These are phyloP conservation scores for Phtheirospermum japonicum DNA, from an alignment of 257 asterid genomes.

Conservation along the genomic window DNA sequence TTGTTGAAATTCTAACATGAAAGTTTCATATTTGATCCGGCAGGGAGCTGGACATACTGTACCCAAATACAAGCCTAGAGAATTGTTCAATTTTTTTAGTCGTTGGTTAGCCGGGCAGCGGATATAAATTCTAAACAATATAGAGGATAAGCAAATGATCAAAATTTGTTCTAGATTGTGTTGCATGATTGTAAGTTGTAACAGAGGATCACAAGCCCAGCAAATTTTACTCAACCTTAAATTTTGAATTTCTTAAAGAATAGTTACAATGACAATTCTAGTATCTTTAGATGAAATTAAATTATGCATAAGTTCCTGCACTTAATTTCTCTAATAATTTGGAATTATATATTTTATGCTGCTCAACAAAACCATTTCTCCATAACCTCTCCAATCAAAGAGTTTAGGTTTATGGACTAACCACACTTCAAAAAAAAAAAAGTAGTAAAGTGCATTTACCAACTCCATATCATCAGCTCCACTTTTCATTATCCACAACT, in stretches of 20 bases:
- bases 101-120: constrained; percentile 42
- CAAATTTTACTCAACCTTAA: neutral
- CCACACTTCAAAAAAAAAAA: too few species aligned
- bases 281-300: neutral
- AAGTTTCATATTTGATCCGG: neutral
- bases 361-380: neutral
- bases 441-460: neutral
- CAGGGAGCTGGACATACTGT: constrained; percentile 69
- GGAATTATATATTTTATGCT: too few species aligned
- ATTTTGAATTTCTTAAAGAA: neutral
- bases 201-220: neutral
- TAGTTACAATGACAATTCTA: neutral
- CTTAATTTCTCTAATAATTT: too few species aligned
- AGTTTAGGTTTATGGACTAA: too few species aligned
- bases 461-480: constrained; percentile 36
- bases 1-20: neutral
- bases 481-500: neutral
- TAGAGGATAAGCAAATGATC: constrained; percentile 1
- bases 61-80: constrained; percentile 61
- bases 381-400: neutral
- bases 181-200: constrained; percentile 6
- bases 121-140: constrained; percentile 26
- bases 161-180: neutral
- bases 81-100: constrained; percentile 44
- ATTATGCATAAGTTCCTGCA: too few species aligned